These are phyloP conservation scores for Senecio squalidus DNA, from an alignment of 140 eudicot species.

Conservation along the genomic window DNA sequence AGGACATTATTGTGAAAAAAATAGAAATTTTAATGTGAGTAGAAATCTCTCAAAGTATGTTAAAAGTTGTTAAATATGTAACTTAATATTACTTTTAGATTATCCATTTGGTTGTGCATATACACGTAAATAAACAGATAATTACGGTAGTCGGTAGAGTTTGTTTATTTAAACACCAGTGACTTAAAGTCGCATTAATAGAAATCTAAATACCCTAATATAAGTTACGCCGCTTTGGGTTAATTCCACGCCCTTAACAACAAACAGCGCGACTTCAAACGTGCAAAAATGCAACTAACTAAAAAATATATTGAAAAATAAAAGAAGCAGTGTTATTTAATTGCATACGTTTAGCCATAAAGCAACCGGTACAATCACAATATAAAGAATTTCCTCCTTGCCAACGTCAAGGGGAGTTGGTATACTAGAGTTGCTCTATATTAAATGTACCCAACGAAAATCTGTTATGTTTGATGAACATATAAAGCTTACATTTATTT, in stretches of 20 bases:
- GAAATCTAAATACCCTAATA: too few relatives aligned
- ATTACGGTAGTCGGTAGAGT: too few relatives aligned
- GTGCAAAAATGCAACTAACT: not conserved
- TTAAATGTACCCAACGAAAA: conserved; percentile 5
- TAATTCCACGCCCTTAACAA: not conserved
- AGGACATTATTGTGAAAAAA: not conserved
- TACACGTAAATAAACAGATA: too few relatives aligned
- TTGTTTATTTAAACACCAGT: not conserved
- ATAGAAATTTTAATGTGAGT: not conserved
- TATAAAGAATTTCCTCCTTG: not conserved
- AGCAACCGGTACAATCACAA: too few relatives aligned
- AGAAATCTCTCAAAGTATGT: not conserved
- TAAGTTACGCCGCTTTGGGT: too few relatives aligned
- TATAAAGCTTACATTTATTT: conserved; percentile 16
- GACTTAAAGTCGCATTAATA: too few relatives aligned
- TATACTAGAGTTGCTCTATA: not conserved
- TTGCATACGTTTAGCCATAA: too few relatives aligned
- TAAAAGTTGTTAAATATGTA: too few relatives aligned
- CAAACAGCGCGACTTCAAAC: not conserved
- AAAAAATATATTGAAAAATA: too few relatives aligned
- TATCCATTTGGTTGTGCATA: too few relatives aligned
- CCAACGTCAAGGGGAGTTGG: not conserved
- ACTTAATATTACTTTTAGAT: too few relatives aligned
- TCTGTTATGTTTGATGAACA: conserved; percentile 18
- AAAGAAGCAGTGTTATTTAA: too few relatives aligned